Conservation (phyloP, 805 yeast genomes). For the Scheffersomyces amazonensis region DNA sequence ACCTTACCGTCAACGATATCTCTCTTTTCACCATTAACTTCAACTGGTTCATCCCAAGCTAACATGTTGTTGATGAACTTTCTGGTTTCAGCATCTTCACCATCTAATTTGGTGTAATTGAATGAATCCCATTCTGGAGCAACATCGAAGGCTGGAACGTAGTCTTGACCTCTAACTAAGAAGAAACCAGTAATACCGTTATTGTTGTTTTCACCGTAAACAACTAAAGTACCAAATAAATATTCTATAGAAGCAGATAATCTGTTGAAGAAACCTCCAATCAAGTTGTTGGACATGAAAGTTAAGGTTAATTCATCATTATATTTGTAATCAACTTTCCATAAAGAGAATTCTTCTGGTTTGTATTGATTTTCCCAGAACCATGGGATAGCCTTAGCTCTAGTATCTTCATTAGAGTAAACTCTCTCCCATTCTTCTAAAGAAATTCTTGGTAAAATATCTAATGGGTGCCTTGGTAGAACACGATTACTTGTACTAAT, state of each 20-base stretch:
- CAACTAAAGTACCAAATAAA: constrained; percentile 91
- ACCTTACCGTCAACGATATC: constrained; percentile 98
- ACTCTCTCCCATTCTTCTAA: constrained; percentile 94
- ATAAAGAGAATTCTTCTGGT: constrained; percentile 90
- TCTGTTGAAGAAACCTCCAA: constrained; percentile 98
- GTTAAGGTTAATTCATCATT: constrained; percentile 96
- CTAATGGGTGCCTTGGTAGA: constrained; percentile 93
- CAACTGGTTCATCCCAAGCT: constrained; percentile 97
- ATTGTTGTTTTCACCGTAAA: constrained; percentile 97
- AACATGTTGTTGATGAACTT: constrained; percentile 85
- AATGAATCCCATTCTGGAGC: constrained; percentile 99
- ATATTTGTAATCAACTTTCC: constrained; percentile 95
- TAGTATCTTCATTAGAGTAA: constrained; percentile 97
- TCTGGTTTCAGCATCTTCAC: constrained; percentile 70
- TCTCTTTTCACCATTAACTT: constrained; percentile 70
- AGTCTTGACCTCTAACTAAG: constrained; percentile 93
- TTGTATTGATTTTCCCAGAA: constrained; percentile 92
- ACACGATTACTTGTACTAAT: too few species aligned
- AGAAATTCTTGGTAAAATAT: constrained; percentile 60
- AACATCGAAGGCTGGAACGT: constrained; percentile 88
- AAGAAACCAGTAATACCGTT: constrained; percentile 96
- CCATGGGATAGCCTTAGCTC: constrained; percentile 92
- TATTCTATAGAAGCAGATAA: constrained; percentile 87
- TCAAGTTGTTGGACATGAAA: constrained; percentile 96
- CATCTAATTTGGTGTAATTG: constrained; percentile 77